phyloP scores from a whole-genome alignment of 2,329 filamentous ascomycete species.

The Pseudogymnoascus sp. region DNA sequence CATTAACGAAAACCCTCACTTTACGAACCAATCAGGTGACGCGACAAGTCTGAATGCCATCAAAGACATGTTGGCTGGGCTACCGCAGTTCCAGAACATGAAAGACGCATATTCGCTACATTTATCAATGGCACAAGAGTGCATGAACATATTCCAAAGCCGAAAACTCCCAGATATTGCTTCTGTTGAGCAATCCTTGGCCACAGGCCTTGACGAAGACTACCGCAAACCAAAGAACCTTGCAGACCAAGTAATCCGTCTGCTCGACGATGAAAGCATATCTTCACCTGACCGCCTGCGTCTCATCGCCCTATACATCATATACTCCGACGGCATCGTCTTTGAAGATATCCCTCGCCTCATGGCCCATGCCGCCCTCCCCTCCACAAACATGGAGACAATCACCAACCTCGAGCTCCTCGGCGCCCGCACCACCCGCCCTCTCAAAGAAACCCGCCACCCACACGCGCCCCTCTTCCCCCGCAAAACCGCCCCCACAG shows the following conservation, averaged over 20 bases:
- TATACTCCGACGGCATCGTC: slow-evolving; percentile 81
- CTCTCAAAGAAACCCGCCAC: slow-evolving; percentile 70
- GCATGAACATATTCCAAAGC: slow-evolving; percentile 85
- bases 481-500: slow-evolving; percentile 49
- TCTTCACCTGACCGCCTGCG: slow-evolving; percentile 68
- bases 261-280: slow-evolving; percentile 80
- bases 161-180: slow-evolving; percentile 82
- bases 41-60: slow-evolving; percentile 80
- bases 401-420: slow-evolving; percentile 75
- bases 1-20: slow-evolving; percentile 83
- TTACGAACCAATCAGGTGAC: slow-evolving; percentile 65
- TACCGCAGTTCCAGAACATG: slow-evolving; percentile 91
- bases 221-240: slow-evolving; percentile 85
- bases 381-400: slow-evolving; percentile 63
- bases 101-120: slow-evolving; percentile 94
- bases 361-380: slow-evolving; percentile 73
- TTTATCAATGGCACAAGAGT: slow-evolving; percentile 92
- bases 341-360: slow-evolving; percentile 77
- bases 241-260: slow-evolving; percentile 73
- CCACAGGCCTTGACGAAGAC: slow-evolving; percentile 89
- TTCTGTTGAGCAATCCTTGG: slow-evolving; percentile 80
- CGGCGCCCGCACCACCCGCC: slow-evolving; percentile 64
- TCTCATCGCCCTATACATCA: slow-evolving; percentile 74
- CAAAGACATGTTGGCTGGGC: slow-evolving; percentile 90
- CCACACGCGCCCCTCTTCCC: slow-evolving; percentile 63